A percentile compares a stretch with the other conserved stretches of the same genome.
These are phyloP conservation scores for Panicum miliaceum DNA, from an alignment of 176 grass and related monocot genomes.

Conservation along the genomic window DNA sequence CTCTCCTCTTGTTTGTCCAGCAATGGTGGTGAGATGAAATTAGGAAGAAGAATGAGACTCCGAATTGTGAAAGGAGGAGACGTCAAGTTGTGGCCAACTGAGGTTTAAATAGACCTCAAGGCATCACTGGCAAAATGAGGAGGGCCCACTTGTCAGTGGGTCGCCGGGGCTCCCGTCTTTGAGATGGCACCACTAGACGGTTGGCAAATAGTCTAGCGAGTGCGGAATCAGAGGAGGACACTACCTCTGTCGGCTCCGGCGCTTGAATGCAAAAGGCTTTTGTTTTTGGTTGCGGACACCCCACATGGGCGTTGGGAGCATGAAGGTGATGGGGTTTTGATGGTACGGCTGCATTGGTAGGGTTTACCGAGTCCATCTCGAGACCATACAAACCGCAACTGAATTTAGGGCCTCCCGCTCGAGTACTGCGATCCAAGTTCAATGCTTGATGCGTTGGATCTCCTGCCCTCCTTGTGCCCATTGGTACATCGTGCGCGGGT, in stretches of 20 bases:
- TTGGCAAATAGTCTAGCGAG: not conserved
- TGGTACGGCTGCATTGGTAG: conserved; percentile 12
- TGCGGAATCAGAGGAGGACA: not conserved
- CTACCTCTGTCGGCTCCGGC: conserved; percentile 26
- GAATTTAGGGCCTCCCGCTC: not conserved
- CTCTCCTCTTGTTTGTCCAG: conserved; percentile 13
- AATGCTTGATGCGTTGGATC: not conserved
- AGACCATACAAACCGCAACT: not conserved
- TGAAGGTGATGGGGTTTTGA: not conserved
- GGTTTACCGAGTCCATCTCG: conserved; percentile 38
- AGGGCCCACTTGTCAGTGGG: not conserved
- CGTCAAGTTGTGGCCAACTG: not conserved
- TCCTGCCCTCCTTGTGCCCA: not conserved
- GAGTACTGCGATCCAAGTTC: not conserved
- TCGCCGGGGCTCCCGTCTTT: not conserved
- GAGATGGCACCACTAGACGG: not conserved
- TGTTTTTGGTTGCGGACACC: conserved; percentile 17
- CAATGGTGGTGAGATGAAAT: conserved; percentile 20
- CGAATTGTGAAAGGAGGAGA: not conserved
- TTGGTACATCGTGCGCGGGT: not conserved
- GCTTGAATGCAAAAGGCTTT: not conserved
- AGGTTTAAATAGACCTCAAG: conserved; percentile 35
- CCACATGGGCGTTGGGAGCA: conserved; percentile 26
- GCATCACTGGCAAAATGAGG: not conserved
- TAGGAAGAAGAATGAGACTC: not conserved